phyloP scores from a whole-genome alignment of 2,329 filamentous ascomycete species.

The Aspergillus ochraceoroseus region DNA sequence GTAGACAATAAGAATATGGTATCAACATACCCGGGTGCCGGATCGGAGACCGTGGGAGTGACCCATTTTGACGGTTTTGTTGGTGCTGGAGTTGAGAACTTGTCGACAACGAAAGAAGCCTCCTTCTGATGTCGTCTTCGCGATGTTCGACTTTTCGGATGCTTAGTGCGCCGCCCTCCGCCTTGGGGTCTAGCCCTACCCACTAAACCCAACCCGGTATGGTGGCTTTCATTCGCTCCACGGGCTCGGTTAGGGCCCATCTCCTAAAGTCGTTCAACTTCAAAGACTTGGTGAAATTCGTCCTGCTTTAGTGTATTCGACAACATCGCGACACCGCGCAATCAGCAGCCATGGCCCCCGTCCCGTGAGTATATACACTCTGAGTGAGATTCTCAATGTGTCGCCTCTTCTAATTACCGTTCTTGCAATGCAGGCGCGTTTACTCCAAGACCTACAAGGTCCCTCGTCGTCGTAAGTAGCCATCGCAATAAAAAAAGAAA shows the following conservation, averaged over 20 bases:
- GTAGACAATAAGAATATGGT: too few relatives aligned
- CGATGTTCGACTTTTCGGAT: conserved; percentile 23
- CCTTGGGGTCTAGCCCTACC: conserved; percentile 22
- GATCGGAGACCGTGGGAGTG: conserved; percentile 81
- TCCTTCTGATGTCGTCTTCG: conserved; percentile 25
- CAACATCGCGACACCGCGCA: conserved; percentile 39
- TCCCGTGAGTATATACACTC: conserved; percentile 38
- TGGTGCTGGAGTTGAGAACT: conserved; percentile 37
- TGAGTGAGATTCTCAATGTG: conserved; percentile 31
- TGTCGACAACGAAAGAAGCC: conserved; percentile 36
- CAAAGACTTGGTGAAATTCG: conserved; percentile 21
- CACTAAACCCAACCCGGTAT: conserved; percentile 19
- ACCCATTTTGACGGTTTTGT: conserved; percentile 67
- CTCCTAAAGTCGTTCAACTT: conserved; percentile 20
- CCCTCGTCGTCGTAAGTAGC: conserved; percentile 69
- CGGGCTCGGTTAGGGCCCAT: conserved; percentile 24
- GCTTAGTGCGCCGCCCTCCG: conserved; percentile 27
- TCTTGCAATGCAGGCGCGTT: conserved; percentile 50
- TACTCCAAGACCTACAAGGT: conserved; percentile 99
- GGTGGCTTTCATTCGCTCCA: conserved; percentile 9
- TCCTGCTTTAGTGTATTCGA: conserved; percentile 29
- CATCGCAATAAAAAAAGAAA: conserved; percentile 18
- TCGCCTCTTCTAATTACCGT: conserved; percentile 34
- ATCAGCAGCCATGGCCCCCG: conserved; percentile 42
- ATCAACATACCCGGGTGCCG: conserved; percentile 78